Evolutionary conservation across 257 asterid species (phyloP), one percentile per base, ranked within the genome.

Genomic region (Nicotiana benthamiana): DNA sequence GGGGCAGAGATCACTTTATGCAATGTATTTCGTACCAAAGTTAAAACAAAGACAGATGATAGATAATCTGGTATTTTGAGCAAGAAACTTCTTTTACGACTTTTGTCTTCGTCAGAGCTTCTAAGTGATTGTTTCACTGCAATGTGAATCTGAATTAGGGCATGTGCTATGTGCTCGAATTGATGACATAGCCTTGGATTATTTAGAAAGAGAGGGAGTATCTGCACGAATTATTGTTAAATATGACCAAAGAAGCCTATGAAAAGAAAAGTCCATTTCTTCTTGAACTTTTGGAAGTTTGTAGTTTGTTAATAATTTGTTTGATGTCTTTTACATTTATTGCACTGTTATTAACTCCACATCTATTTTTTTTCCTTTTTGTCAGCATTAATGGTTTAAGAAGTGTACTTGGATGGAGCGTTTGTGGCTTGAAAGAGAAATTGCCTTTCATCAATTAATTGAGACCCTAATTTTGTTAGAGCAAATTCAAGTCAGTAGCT

Each of bases 351-450:
- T 6, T 70, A 36, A 67, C 18, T 18, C 30, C 18, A n/a, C 5
- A 68, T 70, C 77, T 70, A 18, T 40, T 70, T 16, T 22, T 68
- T 36, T 10, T 10, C 54, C 43, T 48, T 24, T 61, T 57, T 75
- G 54, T 57, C 82, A 77, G 80, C 22, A 70, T 66, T 40, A 75
- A 64, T 30, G 74, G 74, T 30, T 64, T 64, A 70, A 43, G 6
- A 40, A 70, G 34, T 68, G 28, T 36, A 65, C 67, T 72, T 70
- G 28, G 77, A 17, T 40, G 46, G 46, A 48, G 36, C 24, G 18
- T n/a, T 70, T 57, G 40, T 43, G 9, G 6, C 59, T 30, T 51
- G 28, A 2, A 64, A 24, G 74, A 82, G 46, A 66, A 56, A 9
- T 68, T 40, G 15, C 76, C 30, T 36, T n/a, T 36, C 18, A 36